Evolutionary conservation across 2,329 filamentous ascomycete genomes (phyloP), one percentile per base, ranked within the genome.

Genomic region (Coniochaeta ligniaria): DNA sequence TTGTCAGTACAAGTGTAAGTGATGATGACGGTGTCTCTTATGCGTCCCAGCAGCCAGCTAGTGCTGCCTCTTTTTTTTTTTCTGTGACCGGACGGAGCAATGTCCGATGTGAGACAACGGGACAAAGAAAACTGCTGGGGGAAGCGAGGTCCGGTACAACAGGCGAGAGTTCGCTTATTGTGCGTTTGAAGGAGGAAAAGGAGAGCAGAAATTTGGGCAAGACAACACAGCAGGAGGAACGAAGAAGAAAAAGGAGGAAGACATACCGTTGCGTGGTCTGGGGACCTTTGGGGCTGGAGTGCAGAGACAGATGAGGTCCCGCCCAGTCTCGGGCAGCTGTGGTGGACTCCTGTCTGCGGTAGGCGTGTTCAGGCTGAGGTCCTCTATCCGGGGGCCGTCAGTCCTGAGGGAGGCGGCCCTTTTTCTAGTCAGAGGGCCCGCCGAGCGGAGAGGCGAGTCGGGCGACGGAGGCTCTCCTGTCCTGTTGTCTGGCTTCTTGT

Each of bases 211-310:
- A 24, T 24, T 43, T 20, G 38, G 43, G 20, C 16, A 4, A n/a
- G 17, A 41, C n/a, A 9, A 41, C 38, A 9, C 17, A 59, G 41
- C 45, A 50, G 63, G 54, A 63, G 60, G 35, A 3, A 52, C 28
- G 61, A 60, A 52, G 57, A 63, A 59, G 31, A 59, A 63, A 52
- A 59, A 59, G 38, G 12, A 60, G 62, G 36, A 59, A 61, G 50
- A 75, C 82, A 74, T 74, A 86, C 83, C 82, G 68, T 86, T 86
- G 55, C 83, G 76, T 60, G 83, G 83, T 60, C 83, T 76, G 3
- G 83, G 83, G 55, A 85, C 80, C 68, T 84, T 85, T 5, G 82
- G 82, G 20, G 78, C 76, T 52, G 81, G 80, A 14, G 80, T 78
- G 66, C 83, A 86, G 63, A 85, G 75, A 70, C 83, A 86, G 36